Evolutionary conservation across 768 basidiomycete species (phyloP), one percentile per base, ranked within the genome.

Genomic region (Suillus spraguei): DNA sequence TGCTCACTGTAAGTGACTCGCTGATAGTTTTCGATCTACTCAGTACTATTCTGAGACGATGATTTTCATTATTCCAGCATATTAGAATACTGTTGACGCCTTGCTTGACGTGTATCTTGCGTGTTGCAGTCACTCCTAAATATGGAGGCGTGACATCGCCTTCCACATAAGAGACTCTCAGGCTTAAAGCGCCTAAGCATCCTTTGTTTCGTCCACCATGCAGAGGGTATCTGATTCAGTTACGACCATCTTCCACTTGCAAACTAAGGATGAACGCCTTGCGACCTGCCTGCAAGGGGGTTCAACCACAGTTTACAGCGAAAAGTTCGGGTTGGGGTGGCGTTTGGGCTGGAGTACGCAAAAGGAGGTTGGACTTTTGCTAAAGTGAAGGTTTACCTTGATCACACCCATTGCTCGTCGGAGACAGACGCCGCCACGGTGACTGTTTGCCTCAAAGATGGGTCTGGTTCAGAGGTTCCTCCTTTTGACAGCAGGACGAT

Each of bases 251-350:
- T 74, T 73, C 68, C 72, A 63, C 14, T 60, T 75, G 60, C 59
- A 49, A 28, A 67, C 68, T 65, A 67, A 66, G 54, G 70, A 72
- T 41, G 64, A 49, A 2, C 66, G 62, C 32, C 72, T 74, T 3
- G 50, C 46, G 39, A 47, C 62, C 47, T 72, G 69, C 49, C 39
- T 66, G 3, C 42, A 63, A 1, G 32, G 35, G 0, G 64, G 66
- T 22, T 24, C 50, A 16, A 4, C 64, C 20, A 63, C 56, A 46
- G 59, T 66, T 44, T 73, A 74, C 72, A 67, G 70, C 63, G 68
- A 70, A n/a, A 52, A 50, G 16, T 75, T 73, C 53, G 72, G 72
- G 0, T 7, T 73, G 9, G 72, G 72, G 3, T 73, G 72, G 74
- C 74, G 72, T 3, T 60, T 6, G 72, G 72, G 5, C 60, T 73